phyloP scores from a whole-genome alignment of 73 alveolate genomes.

The Tetrahymena thermophila region DNA sequence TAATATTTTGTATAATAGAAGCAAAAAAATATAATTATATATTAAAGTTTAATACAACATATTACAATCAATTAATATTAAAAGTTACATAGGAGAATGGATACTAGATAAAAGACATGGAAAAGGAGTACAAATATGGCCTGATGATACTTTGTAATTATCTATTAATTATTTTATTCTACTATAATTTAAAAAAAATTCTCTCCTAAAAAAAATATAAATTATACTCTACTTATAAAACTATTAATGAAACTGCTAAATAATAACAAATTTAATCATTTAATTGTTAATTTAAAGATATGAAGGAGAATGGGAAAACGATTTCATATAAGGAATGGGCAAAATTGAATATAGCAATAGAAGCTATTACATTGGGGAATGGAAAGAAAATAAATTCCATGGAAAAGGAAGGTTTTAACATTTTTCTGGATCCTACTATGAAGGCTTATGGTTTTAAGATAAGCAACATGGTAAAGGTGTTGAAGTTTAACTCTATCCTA shows the following conservation, averaged over 20 bases:
- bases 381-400: background rate
- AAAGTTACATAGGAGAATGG: background rate
- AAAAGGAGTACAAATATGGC: background rate
- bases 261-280: too few relatives aligned
- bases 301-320: constrained; percentile 22
- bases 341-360: background rate
- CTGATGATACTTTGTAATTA: background rate
- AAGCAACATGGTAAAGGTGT: background rate
- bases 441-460: background rate
- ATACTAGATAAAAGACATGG: background rate
- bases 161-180: background rate
- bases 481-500: background rate
- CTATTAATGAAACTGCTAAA: too few relatives aligned
- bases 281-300: background rate
- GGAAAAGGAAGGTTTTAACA: background rate
- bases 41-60: too few relatives aligned
- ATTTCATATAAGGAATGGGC: constrained; percentile 10
- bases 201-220: background rate
- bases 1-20: background rate
- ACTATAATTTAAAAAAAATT: background rate
- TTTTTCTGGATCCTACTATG: background rate
- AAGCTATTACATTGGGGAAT: background rate
- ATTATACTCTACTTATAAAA: too few relatives aligned
- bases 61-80: background rate
- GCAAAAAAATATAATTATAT: too few relatives aligned